A percentile compares a stretch with the other conserved stretches of the same genome.
These are phyloP conservation scores for Lupinus albus DNA, from an alignment of 306 rosid species.

Conservation along the genomic window DNA sequence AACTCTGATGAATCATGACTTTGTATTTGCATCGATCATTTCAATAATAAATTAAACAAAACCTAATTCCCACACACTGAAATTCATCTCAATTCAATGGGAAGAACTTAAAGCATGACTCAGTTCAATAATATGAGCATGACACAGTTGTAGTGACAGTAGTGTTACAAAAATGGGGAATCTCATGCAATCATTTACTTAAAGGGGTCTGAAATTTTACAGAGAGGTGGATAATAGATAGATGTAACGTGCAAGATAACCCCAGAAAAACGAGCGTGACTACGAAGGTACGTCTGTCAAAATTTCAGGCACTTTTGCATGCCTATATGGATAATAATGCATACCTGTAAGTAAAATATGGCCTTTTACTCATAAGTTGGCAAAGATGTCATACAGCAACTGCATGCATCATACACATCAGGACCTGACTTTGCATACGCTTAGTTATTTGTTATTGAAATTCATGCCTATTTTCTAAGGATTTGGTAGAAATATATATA, in stretches of 20 bases:
- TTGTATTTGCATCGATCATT: too few relatives aligned
- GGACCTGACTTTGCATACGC: neutral
- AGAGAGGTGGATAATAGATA: neutral
- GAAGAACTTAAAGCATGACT: too few relatives aligned
- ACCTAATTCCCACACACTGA: too few relatives aligned
- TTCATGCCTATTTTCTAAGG: too few relatives aligned
- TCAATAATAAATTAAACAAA: too few relatives aligned
- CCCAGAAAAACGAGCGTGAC: constrained; percentile 14
- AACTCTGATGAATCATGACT: too few relatives aligned
- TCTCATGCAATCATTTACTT: constrained; percentile 34
- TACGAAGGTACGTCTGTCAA: constrained; percentile 17
- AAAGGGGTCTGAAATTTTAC: constrained; percentile 5
- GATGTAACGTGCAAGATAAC: constrained; percentile 43
- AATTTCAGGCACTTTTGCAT: constrained; percentile 28
- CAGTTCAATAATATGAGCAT: constrained; percentile 29
- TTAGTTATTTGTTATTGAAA: too few relatives aligned
- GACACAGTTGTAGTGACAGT: constrained; percentile 18
- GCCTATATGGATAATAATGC: neutral
- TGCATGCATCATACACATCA: neutral
- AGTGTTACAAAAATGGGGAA: constrained; percentile 35
- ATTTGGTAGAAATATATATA: too few relatives aligned
- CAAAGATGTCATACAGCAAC: too few relatives aligned
- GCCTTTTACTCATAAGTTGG: neutral
- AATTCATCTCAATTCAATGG: too few relatives aligned
- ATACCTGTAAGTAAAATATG: neutral